Base-by-base conservation (phyloP, 2,329 filamentous ascomycete species). In the Sporothrix globosa region DNA sequence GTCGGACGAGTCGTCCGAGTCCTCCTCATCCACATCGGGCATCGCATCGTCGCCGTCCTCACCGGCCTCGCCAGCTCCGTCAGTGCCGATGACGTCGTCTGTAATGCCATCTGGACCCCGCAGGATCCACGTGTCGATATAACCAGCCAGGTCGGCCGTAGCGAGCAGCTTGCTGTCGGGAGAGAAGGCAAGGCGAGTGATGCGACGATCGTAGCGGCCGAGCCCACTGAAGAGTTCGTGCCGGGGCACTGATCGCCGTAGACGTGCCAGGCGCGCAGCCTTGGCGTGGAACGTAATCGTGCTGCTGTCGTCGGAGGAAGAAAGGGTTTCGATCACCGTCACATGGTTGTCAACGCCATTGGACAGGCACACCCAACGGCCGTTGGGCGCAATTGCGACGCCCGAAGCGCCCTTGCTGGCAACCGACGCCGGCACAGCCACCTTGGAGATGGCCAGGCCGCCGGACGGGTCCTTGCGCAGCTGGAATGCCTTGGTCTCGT, bases 61-160 rank as follows among this genome's bases (percentile, higher is more conserved):
- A 39, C 70, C 63, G 41, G 71, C 75, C 77, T 70, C 54, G 34
- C 70, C 63, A 39, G 71, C 75, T 77, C 67, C 70, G 48, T 74
- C 46, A 72, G 70, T 76, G 75, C 66, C 73, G 71, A 63, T 74
- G 68, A 17, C 58, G 41, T 74, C 27, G 67, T 50, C 50, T 3
- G 48, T 30, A 24, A 39, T 9, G 73, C 87, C 85, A 75, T 86
- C 83, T 72, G 86, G 79, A 50, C 86, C 86, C 76, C 88, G 85
- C 69, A 97, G 80, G 1, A 93, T 82, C 92, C 94, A 99, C 21
- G 90, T 93, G 77, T 98, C 94, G 44, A 98, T 84, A 79, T 90
- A 93, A 56, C 96, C 96, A 56, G 91, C 90, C 68, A 97, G 81
- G 78, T 97, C 95, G 63, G 91, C 90, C 41, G 90, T 87, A 10